Base-by-base conservation (phyloP, 176 grass and related monocot genomes). In the Musa beccarii region DNA sequence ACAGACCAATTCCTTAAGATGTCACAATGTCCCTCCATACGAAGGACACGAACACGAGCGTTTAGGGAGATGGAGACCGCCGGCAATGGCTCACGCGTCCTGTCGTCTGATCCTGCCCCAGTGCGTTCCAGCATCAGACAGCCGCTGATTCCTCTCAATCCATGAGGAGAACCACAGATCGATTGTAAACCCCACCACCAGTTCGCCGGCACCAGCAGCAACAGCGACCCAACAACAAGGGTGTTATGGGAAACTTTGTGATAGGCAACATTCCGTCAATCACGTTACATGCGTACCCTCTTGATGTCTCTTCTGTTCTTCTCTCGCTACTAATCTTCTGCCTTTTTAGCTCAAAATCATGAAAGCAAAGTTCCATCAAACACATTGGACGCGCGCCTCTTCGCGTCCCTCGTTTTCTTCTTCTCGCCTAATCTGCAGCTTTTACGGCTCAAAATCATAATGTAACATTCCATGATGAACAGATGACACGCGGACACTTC, bases 191-290 rank as follows among this genome's bases (percentile, higher is more conserved):
- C 57, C 57, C 57, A n/a, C 57, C n/a, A n/a, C n/a, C n/a, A n/a
- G n/a, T n/a, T n/a, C n/a, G n/a, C n/a, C n/a, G n/a, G n/a, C 16
- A 59, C 57, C 34, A 59, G 57, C 57, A n/a, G 63, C 63, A 74
- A 29, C 19, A 49, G 25, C 10, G 82, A 71, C 75, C 82, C 86
- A 72, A 79, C 86, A 79, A 88, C 82, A 84, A 88, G 81, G 74
- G 79, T 71, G 79, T 75, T 71, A 75, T 49, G 75, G 81, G 84
- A 82, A 4, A 14, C n/a, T n/a, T n/a, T n/a, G n/a, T n/a, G n/a
- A n/a, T n/a, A 26, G 23, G 6, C 8, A 20, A 20, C 15, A 59
- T 59, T 59, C n/a, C 17, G 17, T 59, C 57, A 19, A 59, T 20
- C 57, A 19, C 57, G 6, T 59, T 59, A 19, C 57, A 20, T 9